Evolutionary conservation across 371 early-diverging fungal species (phyloP).

Genomic region (Mucor lusitanicus): DNA sequence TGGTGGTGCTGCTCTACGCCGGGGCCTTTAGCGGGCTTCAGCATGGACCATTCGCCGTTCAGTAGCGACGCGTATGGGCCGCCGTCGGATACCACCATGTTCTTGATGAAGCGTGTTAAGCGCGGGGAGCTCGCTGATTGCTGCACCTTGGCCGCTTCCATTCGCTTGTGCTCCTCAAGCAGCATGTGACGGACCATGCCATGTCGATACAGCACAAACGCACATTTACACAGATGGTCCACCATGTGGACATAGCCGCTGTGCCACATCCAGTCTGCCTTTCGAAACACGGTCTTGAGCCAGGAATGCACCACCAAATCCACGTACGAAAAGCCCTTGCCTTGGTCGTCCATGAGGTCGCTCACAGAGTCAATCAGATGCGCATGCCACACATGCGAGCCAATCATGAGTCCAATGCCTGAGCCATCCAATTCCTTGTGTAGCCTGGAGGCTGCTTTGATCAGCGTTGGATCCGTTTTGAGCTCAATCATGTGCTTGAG

Average conservation of each 20-base stretch:
- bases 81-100: conserved; percentile 32
- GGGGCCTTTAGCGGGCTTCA: conserved; percentile 48
- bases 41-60: conserved; percentile 57
- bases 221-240: conserved; percentile 36
- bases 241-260: conserved; percentile 28
- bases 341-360: conserved; percentile 26
- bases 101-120: conserved; percentile 33
- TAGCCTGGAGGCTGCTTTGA: conserved; percentile 16
- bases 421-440: not conserved
- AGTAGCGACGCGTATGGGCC: conserved; percentile 51
- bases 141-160: conserved; percentile 22
- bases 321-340: conserved; percentile 49
- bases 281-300: conserved; percentile 37
- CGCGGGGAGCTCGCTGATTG: conserved; percentile 16
- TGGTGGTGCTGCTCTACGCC: conserved; percentile 45
- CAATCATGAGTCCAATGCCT: conserved; percentile 35
- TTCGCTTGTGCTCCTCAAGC: conserved; percentile 25
- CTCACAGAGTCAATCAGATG: conserved; percentile 40
- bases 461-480: conserved; percentile 50
- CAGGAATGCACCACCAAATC: conserved; percentile 49
- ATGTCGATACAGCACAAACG: conserved; percentile 27
- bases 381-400: conserved; percentile 42
- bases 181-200: conserved; percentile 31
- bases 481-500: conserved; percentile 40
- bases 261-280: conserved; percentile 51